These are phyloP conservation scores for Didymella segeticola DNA, from an alignment of 2,329 filamentous ascomycete species.

Conservation along the genomic window DNA sequence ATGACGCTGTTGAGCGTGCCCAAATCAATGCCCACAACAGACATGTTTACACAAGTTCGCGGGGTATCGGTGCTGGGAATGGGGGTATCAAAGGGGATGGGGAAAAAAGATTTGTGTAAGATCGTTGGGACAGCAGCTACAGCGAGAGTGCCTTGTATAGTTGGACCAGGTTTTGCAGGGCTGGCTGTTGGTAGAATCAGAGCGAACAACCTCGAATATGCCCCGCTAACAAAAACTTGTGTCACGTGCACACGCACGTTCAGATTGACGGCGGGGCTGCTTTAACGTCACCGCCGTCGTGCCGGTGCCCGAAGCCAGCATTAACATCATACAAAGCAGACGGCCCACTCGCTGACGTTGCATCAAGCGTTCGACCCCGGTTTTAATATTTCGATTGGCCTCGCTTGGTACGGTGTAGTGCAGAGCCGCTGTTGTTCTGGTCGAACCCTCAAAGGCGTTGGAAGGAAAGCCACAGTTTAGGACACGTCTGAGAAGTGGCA, in stretches of 20 bases:
- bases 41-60: conserved; percentile 57
- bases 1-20: conserved; percentile 97
- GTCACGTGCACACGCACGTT: no score
- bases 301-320: background rate
- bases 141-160: conserved; percentile 16
- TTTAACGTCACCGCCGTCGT: conserved; percentile 12
- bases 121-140: conserved; percentile 12
- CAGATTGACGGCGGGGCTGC: no score
- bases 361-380: no score
- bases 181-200: conserved; percentile 19
- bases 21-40: conserved; percentile 84
- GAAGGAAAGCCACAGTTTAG: no score
- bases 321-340: no score
- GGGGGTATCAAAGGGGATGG: conserved; percentile 20
- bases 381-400: no score
- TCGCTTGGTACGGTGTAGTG: no score
- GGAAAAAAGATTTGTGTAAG: conserved; percentile 13
- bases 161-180: conserved; percentile 11
- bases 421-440: no score
- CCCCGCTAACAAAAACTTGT: conserved; percentile 15
- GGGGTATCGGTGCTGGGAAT: conserved; percentile 32
- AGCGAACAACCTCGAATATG: conserved; percentile 12
- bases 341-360: no score
- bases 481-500: no score
- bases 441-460: no score